Conservation (phyloP, 805 yeast genomes). For the Torulaspora gathmanii region DNA sequence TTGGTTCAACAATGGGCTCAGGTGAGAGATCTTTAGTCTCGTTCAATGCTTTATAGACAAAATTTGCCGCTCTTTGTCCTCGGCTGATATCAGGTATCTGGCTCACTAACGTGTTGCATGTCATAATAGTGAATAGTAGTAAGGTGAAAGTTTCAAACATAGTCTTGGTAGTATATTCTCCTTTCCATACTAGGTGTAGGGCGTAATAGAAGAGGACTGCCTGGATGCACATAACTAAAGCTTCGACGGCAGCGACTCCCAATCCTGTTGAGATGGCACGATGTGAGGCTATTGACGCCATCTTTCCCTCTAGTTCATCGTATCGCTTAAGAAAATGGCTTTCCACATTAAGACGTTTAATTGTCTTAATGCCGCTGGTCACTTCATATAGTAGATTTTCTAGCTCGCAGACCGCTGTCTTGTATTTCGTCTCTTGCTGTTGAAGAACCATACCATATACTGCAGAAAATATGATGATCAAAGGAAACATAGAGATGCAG, state of each 20-base stretch:
- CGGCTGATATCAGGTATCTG: conserved; percentile 76
- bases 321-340: conserved; percentile 43
- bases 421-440: conserved; percentile 55
- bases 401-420: conserved; percentile 47
- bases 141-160: conserved; percentile 68
- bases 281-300: conserved; percentile 41
- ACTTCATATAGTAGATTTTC: conserved; percentile 53
- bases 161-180: conserved; percentile 51
- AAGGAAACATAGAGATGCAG: conserved; percentile 70
- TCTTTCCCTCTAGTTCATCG: conserved; percentile 23
- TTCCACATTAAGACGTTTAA: conserved; percentile 53
- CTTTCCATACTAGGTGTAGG: conserved; percentile 56
- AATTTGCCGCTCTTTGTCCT: conserved; percentile 69
- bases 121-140: conserved; percentile 65
- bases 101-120: conserved; percentile 53
- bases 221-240: conserved; percentile 57
- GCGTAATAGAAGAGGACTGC: conserved; percentile 79
- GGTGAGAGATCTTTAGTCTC: conserved; percentile 13
- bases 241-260: conserved; percentile 55
- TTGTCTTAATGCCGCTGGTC: conserved; percentile 56
- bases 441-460: conserved; percentile 50
- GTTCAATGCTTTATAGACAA: conserved; percentile 41
- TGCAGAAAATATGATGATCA: conserved; percentile 49
- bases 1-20: conserved; percentile 2
- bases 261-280: conserved; percentile 63